Percentiles rank a stretch among this genome's conserved stretches.
phyloP scores from a whole-genome alignment of 352 stramenopile genomes.

The Phytophthora melonis region DNA sequence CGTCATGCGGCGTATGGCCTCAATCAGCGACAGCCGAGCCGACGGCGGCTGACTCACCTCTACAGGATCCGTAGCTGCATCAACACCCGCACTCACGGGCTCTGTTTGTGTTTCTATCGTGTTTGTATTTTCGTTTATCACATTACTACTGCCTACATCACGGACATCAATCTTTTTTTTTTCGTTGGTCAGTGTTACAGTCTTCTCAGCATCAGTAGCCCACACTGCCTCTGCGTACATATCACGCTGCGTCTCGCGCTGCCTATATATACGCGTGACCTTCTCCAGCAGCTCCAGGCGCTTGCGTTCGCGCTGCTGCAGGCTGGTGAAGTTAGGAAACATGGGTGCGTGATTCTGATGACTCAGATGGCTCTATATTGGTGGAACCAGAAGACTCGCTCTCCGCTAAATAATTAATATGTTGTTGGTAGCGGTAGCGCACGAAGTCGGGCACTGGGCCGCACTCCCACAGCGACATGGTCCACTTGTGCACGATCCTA shows the following conservation, averaged over 20 bases:
- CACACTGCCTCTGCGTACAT: conserved; percentile 11
- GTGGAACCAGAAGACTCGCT: background rate
- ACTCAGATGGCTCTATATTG: background rate
- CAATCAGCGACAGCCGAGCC: no score
- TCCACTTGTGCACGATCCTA: conserved; percentile 14
- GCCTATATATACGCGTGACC: background rate
- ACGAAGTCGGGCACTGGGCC: conserved; percentile 1
- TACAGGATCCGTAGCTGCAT: background rate
- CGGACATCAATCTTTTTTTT: background rate
- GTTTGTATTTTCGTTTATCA: background rate
- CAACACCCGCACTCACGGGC: background rate
- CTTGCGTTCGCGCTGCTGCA: conserved; percentile 3
- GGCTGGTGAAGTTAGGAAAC: conserved; percentile 12
- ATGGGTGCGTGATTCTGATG: background rate
- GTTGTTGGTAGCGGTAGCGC: background rate
- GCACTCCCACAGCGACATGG: background rate
- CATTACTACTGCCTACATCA: background rate
- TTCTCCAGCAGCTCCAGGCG: conserved; percentile 3
- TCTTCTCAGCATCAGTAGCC: background rate
- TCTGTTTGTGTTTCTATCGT: background rate
- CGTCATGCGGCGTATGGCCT: no score
- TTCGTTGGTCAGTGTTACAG: background rate
- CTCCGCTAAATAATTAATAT: conserved; percentile 2
- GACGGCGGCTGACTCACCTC: background rate
- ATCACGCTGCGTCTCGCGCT: background rate